These are phyloP conservation scores for Hyphopichia pseudoburtonii DNA, from an alignment of 1,139 yeast genomes.

Conservation along the genomic window DNA sequence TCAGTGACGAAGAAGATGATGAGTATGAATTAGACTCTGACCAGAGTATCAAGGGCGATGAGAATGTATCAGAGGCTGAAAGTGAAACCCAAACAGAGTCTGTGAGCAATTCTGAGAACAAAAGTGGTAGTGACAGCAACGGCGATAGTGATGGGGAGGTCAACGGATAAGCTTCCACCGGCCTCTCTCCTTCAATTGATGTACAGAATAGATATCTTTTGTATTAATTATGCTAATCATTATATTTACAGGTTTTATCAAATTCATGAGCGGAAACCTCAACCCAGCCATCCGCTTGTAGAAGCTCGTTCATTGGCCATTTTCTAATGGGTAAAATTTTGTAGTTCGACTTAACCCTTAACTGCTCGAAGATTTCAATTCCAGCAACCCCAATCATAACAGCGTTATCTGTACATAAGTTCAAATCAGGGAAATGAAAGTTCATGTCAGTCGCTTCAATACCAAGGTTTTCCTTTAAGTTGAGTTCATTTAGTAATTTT, in stretches of 20 bases:
- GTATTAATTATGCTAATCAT: background rate
- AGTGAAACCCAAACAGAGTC: background rate
- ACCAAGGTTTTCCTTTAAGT: constrained; percentile 6
- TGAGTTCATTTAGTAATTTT: constrained; percentile 42
- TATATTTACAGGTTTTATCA: constrained; percentile 2
- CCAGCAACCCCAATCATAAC: constrained; percentile 99
- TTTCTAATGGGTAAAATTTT: constrained; percentile 60
- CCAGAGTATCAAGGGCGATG: background rate
- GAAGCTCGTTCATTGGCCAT: constrained; percentile 67
- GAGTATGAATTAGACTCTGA: no score
- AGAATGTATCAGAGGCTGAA: constrained; percentile 1
- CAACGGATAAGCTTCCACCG: no score
- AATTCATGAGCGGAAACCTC: constrained; percentile 11
- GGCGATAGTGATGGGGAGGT: no score
- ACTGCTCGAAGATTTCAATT: constrained; percentile 70
- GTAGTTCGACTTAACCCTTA: constrained; percentile 48
- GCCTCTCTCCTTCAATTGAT: no score
- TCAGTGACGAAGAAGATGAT: constrained; percentile 15
- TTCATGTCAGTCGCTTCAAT: constrained; percentile 10
- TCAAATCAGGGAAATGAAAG: constrained; percentile 66
- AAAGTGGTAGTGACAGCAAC: background rate
- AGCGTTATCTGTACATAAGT: constrained; percentile 91
- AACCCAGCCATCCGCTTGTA: constrained; percentile 53
- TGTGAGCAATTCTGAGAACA: background rate
- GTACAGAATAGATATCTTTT: background rate